Evolutionary conservation across 1,284 basidiomycete species (phyloP).

Genomic region (Melampsora americana): DNA sequence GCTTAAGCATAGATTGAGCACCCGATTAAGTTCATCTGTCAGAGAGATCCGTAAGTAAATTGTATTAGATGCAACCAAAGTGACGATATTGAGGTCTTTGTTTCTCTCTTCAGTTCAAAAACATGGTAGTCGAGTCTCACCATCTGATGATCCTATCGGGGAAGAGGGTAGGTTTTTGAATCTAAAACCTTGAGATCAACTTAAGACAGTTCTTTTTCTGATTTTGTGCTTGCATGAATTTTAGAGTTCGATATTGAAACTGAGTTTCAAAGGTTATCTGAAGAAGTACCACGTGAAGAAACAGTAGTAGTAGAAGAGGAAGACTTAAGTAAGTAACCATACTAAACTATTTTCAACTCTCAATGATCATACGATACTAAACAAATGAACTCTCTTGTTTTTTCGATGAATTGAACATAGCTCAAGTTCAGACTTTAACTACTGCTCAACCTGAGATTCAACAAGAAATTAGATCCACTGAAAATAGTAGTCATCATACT

Average conservation of each 20-base stretch:
- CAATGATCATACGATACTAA: no score
- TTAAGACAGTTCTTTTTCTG: neutral
- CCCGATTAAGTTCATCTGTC: no score
- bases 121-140: neutral
- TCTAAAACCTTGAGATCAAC: slow-evolving; percentile 6
- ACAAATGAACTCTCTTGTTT: no score
- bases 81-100: neutral
- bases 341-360: no score
- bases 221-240: neutral
- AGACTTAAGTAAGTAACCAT: no score
- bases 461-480: neutral
- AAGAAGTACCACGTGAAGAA: neutral
- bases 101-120: slow-evolving; percentile 24
- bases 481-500: neutral
- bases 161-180: neutral
- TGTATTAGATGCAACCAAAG: neutral
- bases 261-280: slow-evolving; percentile 9
- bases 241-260: slow-evolving; percentile 34
- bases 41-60: slow-evolving; percentile 32
- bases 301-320: no score
- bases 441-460: neutral
- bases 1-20: slow-evolving; percentile 22
- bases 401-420: no score
- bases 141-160: neutral
- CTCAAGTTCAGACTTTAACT: neutral